These are phyloP conservation scores for Nitzschia inconspicua DNA, from an alignment of 108 stramenopile genomes.

Conservation along the genomic window DNA sequence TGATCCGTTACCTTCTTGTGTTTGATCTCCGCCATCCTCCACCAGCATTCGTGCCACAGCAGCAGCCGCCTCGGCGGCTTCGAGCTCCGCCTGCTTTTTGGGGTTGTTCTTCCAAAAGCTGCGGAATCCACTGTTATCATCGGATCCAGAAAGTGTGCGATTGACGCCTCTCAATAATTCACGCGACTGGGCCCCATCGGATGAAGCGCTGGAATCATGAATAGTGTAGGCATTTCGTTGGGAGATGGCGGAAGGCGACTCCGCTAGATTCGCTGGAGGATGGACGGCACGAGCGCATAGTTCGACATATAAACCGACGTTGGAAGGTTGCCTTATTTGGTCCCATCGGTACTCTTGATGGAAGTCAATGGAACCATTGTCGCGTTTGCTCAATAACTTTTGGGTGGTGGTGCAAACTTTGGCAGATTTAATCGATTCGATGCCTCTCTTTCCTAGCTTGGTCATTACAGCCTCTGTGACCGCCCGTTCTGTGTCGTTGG, in stretches of 20 bases:
- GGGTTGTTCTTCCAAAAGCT: slow-evolving; percentile 12
- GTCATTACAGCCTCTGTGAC: neutral
- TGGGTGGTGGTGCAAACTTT: slow-evolving; percentile 30
- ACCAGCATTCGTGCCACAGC: slow-evolving; percentile 37
- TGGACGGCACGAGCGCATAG: slow-evolving; percentile 45
- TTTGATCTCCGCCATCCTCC: slow-evolving; percentile 13
- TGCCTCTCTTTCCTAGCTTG: slow-evolving; percentile 16
- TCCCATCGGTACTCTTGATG: slow-evolving; percentile 86
- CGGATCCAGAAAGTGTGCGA: slow-evolving; percentile 8
- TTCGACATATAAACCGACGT: slow-evolving; percentile 49
- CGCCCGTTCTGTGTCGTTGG: neutral
- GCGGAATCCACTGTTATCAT: slow-evolving; percentile 12
- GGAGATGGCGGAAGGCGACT: slow-evolving; percentile 24
- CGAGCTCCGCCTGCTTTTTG: slow-evolving; percentile 20
- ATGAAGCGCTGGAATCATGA: slow-evolving; percentile 1
- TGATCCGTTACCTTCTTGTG: neutral
- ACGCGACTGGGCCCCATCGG: neutral
- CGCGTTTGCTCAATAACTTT: slow-evolving; percentile 42
- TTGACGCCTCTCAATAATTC: neutral
- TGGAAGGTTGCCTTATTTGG: slow-evolving; percentile 29
- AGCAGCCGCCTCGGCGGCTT: slow-evolving; percentile 45
- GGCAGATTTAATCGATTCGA: slow-evolving; percentile 21
- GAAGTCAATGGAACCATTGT: slow-evolving; percentile 64
- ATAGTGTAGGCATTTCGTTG: neutral
- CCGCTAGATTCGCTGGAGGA: slow-evolving; percentile 32